Evolutionary conservation across 2,329 filamentous ascomycete genomes (phyloP), one percentile per base, ranked within the genome.

Genomic region (Xylariaceae sp.): DNA sequence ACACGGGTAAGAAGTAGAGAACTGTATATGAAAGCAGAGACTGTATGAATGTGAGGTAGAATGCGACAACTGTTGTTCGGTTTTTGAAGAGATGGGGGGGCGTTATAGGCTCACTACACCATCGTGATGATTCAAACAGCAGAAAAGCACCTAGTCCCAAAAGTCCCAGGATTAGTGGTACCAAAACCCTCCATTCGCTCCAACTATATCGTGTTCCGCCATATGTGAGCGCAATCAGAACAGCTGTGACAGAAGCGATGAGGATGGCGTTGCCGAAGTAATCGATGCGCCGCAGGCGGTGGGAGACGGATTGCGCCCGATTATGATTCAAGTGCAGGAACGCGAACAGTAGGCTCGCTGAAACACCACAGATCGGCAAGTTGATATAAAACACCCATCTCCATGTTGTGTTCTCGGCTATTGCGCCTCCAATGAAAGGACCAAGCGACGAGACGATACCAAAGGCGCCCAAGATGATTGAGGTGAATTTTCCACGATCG

Each of bases 331-430:
- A 19, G 12, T 36, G 66, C 1, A 71, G 49, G 22, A 61, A 36
- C 32, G 68, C 62, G 22, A 68, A 39, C 39, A 61, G 65, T 6
- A 71, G 70, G 6, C 64, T 65, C 0, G 52, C 49, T 7, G 57
- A 56, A 36, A 70, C 61, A 27, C 57, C 73, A 5, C 67, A 77
- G 1, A 75, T 70, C 41, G 76, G 65, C 1, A 82, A 66, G 55
- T 82, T 83, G 66, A 83, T 76, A 56, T 83, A 83, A 49, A 76
- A 76, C 1, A 64, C 64, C 69, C 69, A 75, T 45, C 75, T 51
- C 75, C 74, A 78, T 0, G 65, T 68, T 1, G 67, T 72, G 1
- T 39, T 42, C 15, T 72, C 70, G 6, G 65, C 65, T 33, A 77
- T 75, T 0, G 69, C 71, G 15, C 75, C 75, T 14, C 75, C 74